Evolutionary conservation across 371 early-diverging fungal genomes (phyloP), one percentile per base, ranked within the genome.

Genomic region (Mortierella sp.): DNA sequence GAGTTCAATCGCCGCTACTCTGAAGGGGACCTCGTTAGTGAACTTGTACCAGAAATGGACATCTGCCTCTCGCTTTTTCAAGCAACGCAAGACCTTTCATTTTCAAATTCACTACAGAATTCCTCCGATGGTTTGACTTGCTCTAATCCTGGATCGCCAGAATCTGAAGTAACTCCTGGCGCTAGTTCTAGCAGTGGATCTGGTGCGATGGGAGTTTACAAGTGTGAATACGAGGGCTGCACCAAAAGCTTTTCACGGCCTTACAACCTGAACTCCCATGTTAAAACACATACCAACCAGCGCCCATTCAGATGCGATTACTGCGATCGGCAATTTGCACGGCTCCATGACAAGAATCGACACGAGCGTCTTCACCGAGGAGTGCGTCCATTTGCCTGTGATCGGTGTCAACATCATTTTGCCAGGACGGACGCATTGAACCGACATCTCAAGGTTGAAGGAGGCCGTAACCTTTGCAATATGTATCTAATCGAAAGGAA

Each of bases 311-410:
- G 86, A 40, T 94, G 94, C 72, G 63, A 84, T 35, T 78, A 84
- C 51, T 94, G 94, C 69, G 77, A 83, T 10, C 80, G 85, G 26
- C 83, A 87, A 8, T 94, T 94, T 85, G 90, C 92, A n/a, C 88
- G 94, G 0, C 90, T 90, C 49, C 93, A 94, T 66, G 93, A 97
- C 86, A 88, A 94, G 63, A 95, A 94, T 75, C 86, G 97, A 24
- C 96, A 96, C 73, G 74, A 84, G 10, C 89, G 91, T 57, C 84
- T 92, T 22, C 92, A 93, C 57, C 85, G 79, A 62, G 92, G 92
- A 20, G 78, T 88, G 47, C 90, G 90, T 60, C 90, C 91, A 5
- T 90, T 84, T 78, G 83, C 78, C 4, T 93, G 93, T 61, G 75
- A 83, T 18, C 73, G 85, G 32, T 96, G 96, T 69, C 73, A 86